Evolutionary conservation across 371 early-diverging fungal species (phyloP).

Genomic region (Mortierella sp.): DNA sequence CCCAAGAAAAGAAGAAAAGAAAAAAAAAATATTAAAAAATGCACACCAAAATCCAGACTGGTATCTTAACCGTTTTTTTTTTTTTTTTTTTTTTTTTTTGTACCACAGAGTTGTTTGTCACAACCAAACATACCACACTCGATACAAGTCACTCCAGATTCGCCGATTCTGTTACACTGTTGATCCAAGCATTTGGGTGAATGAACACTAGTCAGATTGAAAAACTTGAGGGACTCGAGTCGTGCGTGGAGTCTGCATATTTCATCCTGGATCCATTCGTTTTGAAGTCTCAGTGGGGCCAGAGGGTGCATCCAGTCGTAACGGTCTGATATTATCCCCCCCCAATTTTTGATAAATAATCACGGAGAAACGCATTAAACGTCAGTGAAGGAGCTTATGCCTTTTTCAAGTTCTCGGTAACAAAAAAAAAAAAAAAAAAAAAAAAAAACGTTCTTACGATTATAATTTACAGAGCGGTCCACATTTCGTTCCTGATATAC

Average conservation of each 20-base stretch:
- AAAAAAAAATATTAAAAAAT: background rate
- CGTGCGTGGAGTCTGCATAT: background rate
- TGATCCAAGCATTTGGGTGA: background rate
- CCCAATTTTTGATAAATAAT: no score
- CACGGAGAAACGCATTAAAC: no score
- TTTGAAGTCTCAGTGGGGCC: conserved; percentile 4
- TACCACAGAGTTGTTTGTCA: no score
- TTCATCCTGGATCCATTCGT: background rate
- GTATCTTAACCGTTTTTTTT: no score
- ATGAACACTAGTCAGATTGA: background rate
- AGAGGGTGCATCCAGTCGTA: conserved; percentile 33
- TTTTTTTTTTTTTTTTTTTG: no score
- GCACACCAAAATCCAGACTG: no score
- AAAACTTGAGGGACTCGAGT: background rate
- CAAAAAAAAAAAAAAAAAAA: background rate
- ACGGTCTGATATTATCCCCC: conserved; percentile 7
- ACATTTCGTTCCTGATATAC: background rate
- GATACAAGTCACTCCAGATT: background rate
- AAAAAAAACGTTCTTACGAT: conserved; percentile 13
- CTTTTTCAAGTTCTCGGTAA: background rate
- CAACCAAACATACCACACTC: background rate
- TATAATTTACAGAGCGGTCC: conserved; percentile 17
- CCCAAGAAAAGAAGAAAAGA: background rate
- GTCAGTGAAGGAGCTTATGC: no score
- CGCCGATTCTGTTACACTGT: background rate